These are phyloP conservation scores for Dalechampia spathulata DNA, from an alignment of 441 rosid genomes.

Conservation along the genomic window DNA sequence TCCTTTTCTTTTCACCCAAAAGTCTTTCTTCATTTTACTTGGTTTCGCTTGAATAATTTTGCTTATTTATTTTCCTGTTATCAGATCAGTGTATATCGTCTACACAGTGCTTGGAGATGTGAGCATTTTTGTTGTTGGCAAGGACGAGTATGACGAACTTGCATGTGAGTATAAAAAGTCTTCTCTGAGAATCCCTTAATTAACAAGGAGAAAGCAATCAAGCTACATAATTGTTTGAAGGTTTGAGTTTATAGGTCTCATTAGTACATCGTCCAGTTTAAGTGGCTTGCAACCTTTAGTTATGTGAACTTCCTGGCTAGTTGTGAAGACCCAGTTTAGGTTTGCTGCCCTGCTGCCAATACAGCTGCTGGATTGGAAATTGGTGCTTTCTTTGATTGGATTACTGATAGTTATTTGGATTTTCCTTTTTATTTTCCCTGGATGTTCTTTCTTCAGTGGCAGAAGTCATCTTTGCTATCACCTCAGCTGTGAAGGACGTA, in stretches of 20 bases:
- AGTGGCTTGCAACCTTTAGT: not conserved
- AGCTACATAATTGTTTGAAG: not conserved
- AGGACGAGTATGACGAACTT: slow-evolving; percentile 97
- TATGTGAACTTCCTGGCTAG: not conserved
- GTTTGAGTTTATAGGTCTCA: not conserved
- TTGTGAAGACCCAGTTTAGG: not conserved
- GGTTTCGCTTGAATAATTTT: not conserved
- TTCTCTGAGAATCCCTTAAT: not conserved
- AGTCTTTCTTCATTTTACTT: not conserved
- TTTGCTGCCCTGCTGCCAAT: too few relatives aligned
- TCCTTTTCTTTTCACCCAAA: not conserved
- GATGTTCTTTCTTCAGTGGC: slow-evolving; percentile 44
- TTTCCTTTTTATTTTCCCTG: not conserved
- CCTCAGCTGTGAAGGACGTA: slow-evolving; percentile 77
- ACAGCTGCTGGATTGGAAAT: too few relatives aligned
- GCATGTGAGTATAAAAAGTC: slow-evolving; percentile 51
- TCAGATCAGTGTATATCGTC: slow-evolving; percentile 88
- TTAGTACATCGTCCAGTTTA: not conserved
- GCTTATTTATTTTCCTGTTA: not conserved
- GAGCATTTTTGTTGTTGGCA: slow-evolving; percentile 81
- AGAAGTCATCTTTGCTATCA: slow-evolving; percentile 78
- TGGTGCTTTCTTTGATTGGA: too few relatives aligned
- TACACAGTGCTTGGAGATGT: slow-evolving; percentile 91
- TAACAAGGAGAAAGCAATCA: not conserved
- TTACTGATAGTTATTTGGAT: not conserved